These are phyloP conservation scores for Claviceps sorghi DNA, from an alignment of 2,329 filamentous ascomycete genomes.

Conservation along the genomic window DNA sequence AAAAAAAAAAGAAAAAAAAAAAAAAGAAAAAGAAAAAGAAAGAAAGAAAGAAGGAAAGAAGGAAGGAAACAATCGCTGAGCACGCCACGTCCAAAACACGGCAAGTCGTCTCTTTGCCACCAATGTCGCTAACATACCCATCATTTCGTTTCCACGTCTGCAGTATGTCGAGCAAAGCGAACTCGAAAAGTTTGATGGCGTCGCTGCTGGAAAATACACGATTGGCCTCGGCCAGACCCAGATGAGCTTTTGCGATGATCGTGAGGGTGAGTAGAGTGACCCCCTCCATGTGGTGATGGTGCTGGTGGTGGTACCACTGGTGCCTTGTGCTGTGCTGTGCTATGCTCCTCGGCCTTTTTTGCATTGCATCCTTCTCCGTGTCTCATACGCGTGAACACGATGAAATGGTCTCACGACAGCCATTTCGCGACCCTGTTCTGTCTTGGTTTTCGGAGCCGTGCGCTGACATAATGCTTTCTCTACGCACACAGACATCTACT, in stretches of 20 bases:
- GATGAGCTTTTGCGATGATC: constrained; percentile 86
- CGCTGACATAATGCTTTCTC: constrained; percentile 1
- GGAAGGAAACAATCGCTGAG: background rate
- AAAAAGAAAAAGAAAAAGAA: background rate
- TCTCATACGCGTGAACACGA: background rate
- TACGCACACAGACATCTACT: constrained; percentile 60
- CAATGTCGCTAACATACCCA: constrained; percentile 14
- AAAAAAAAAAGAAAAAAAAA: too few species aligned
- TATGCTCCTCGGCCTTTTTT: constrained; percentile 1
- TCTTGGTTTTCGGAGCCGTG: background rate
- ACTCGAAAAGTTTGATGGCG: constrained; percentile 77
- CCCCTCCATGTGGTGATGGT: too few species aligned
- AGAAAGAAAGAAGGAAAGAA: background rate
- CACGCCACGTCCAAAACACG: background rate
- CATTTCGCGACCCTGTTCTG: too few species aligned
- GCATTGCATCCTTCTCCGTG: background rate
- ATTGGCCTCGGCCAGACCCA: constrained; percentile 83
- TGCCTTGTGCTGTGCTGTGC: background rate
- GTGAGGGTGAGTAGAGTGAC: constrained; percentile 49
- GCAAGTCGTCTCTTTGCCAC: constrained; percentile 6
- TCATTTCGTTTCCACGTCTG: constrained; percentile 4
- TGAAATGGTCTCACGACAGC: background rate
- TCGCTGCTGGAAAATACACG: constrained; percentile 71
- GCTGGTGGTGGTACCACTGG: too few species aligned
- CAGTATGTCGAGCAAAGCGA: constrained; percentile 75